These are phyloP conservation scores for Penicillium vulpinum DNA, from an alignment of 2,329 filamentous ascomycete genomes.

Conservation along the genomic window DNA sequence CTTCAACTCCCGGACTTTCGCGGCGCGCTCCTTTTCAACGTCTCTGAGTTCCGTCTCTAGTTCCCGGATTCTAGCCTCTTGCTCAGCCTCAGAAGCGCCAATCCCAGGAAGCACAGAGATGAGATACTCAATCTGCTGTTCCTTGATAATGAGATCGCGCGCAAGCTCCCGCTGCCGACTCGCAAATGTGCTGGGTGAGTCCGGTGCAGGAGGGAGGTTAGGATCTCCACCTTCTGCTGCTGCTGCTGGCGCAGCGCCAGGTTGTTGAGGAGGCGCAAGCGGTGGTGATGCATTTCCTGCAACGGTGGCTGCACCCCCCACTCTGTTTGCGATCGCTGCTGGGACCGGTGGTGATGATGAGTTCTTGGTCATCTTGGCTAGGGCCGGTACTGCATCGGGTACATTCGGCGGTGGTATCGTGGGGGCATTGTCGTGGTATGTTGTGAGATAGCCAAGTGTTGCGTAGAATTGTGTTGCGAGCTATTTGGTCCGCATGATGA, in stretches of 20 bases:
- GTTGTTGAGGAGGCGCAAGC: conserved; percentile 24
- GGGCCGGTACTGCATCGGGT: conserved; percentile 36
- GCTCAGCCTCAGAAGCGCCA: conserved; percentile 46
- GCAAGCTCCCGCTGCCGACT: conserved; percentile 49
- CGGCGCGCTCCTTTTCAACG: conserved; percentile 45
- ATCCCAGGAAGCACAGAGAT: conserved; percentile 50
- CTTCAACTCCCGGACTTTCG: conserved; percentile 45
- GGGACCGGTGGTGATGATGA: conserved; percentile 37
- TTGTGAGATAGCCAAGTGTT: conserved; percentile 50
- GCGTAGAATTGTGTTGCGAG: conserved; percentile 55
- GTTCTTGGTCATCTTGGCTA: conserved; percentile 46
- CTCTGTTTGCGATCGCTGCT: conserved; percentile 25
- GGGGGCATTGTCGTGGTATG: conserved; percentile 48
- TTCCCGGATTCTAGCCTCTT: conserved; percentile 45
- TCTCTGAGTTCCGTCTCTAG: conserved; percentile 46
- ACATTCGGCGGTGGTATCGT: conserved; percentile 35
- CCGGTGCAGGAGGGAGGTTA: conserved; percentile 39
- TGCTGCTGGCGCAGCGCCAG: conserved; percentile 13
- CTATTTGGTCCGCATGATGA: conserved; percentile 24
- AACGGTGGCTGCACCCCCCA: conserved; percentile 14
- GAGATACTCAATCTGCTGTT: conserved; percentile 53
- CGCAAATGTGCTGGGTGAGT: conserved; percentile 44
- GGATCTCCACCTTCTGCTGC: conserved; percentile 28
- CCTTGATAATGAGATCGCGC: conserved; percentile 52
- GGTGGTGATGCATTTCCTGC: conserved; percentile 21